Conservation (phyloP, 2,329 filamentous ascomycete species). For the Cyanodermella asteris region DNA sequence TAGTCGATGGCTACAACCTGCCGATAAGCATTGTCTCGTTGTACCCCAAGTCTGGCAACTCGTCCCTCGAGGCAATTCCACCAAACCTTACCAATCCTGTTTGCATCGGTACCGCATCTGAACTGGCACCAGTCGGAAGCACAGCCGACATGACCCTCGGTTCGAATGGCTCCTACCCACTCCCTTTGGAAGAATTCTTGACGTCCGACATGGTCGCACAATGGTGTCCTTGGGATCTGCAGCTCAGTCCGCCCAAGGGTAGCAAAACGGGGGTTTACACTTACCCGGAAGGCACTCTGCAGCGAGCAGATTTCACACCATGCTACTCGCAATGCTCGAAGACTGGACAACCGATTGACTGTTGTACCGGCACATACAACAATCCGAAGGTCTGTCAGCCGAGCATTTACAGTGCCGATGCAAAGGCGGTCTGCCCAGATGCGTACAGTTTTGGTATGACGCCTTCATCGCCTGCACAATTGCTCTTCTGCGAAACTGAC, state of each 20-base stretch:
- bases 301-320: constrained; percentile 51
- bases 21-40: constrained; percentile 15
- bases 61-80: constrained; percentile 38
- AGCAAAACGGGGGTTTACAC: constrained; percentile 58
- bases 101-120: constrained; percentile 49
- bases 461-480: constrained; percentile 21
- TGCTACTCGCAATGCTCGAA: constrained; percentile 59
- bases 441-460: constrained; percentile 58
- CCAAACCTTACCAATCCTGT: constrained; percentile 57
- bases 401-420: constrained; percentile 43
- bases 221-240: constrained; percentile 69
- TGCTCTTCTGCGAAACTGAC: constrained; percentile 27
- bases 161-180: constrained; percentile 42
- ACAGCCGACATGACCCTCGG: constrained; percentile 32
- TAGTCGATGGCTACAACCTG: constrained; percentile 71
- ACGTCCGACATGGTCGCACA: constrained; percentile 33
- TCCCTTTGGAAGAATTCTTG: constrained; percentile 41
- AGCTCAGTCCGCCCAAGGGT: constrained; percentile 43
- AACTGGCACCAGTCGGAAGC: constrained; percentile 25
- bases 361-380: constrained; percentile 50
- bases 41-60: constrained; percentile 34
- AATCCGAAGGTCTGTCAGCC: constrained; percentile 41
- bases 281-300: constrained; percentile 54
- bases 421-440: constrained; percentile 61
- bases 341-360: constrained; percentile 44